Conservation (phyloP, 2,329 filamentous ascomycete species). For the Xylariales sp. region DNA sequence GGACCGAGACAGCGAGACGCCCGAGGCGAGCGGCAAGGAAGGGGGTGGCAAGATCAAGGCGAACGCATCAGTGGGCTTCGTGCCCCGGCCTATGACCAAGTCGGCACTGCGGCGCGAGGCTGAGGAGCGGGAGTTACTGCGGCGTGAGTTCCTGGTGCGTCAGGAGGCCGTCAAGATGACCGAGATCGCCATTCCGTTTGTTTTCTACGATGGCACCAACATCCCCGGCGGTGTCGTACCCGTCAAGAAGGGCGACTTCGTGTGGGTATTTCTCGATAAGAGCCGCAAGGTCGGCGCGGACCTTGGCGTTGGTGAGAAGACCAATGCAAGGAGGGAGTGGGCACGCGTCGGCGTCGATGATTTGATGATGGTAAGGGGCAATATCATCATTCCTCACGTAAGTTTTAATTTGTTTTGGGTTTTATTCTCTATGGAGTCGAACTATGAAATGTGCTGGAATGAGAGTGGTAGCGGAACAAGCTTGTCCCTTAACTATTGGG, state of each 20-base stretch:
- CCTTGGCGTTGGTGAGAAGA: constrained; percentile 66
- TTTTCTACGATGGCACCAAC: constrained; percentile 94
- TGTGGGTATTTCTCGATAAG: constrained; percentile 91
- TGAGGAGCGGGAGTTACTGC: constrained; percentile 65
- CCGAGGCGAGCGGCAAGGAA: no score
- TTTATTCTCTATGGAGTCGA: constrained; percentile 5
- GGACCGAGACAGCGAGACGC: no score
- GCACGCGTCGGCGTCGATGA: constrained; percentile 92
- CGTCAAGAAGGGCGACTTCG: constrained; percentile 87
- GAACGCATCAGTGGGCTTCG: constrained; percentile 56
- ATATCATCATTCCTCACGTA: constrained; percentile 91
- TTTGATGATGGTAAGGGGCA: constrained; percentile 84
- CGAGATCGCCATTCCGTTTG: constrained; percentile 87
- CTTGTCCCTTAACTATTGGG: no score
- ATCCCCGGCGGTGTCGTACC: constrained; percentile 78
- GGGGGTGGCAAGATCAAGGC: constrained; percentile 56
- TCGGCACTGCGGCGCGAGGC: constrained; percentile 72
- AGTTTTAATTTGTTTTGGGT: constrained; percentile 31
- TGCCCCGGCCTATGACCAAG: constrained; percentile 69
- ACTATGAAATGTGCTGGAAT: no score
- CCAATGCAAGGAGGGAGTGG: constrained; percentile 75
- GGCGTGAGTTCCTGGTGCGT: constrained; percentile 74
- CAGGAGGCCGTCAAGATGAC: constrained; percentile 86
- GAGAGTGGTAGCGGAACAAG: no score
- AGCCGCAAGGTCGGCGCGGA: constrained; percentile 88